Percentiles rank a stretch among this genome's conserved stretches.
These are phyloP conservation scores for Aspergillus hortae DNA, from an alignment of 2,329 filamentous ascomycete genomes.

Conservation along the genomic window DNA sequence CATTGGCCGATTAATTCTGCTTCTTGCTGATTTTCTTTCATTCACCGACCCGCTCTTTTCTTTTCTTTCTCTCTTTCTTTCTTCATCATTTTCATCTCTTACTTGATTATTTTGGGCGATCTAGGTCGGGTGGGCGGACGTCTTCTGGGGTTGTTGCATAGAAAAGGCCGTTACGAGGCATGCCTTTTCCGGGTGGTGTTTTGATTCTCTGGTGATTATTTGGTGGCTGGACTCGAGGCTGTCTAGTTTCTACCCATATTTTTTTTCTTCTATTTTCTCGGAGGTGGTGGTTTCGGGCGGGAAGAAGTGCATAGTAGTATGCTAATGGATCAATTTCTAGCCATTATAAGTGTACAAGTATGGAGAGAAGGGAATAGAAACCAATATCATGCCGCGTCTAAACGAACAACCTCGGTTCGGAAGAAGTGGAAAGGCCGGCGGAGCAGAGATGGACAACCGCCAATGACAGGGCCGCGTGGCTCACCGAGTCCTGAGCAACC, in stretches of 20 bases:
- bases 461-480: not conserved
- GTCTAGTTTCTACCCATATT: constrained; percentile 3
- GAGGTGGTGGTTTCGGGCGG: too few species aligned
- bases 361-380: too few species aligned
- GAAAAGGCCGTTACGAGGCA: constrained; percentile 3
- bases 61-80: not conserved
- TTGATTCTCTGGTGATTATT: constrained; percentile 8
- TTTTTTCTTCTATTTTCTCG: not conserved
- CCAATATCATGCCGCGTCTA: not conserved
- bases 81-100: constrained; percentile 2
- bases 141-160: constrained; percentile 12
- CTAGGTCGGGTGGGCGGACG: constrained; percentile 6
- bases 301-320: too few species aligned
- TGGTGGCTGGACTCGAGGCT: constrained; percentile 3
- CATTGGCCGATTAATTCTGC: not conserved
- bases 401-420: not conserved
- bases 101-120: constrained; percentile 2
- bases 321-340: too few species aligned
- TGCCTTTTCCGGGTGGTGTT: constrained; percentile 13
- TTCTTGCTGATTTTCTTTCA: not conserved
- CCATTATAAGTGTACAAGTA: too few species aligned
- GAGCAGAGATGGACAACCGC: not conserved
- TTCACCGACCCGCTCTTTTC: constrained; percentile 1
- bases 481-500: constrained; percentile 6
- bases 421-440: not conserved